Evolutionary conservation across 768 basidiomycete species (phyloP), one percentile per base, ranked within the genome.

Genomic region (Boletus reticulatus): DNA sequence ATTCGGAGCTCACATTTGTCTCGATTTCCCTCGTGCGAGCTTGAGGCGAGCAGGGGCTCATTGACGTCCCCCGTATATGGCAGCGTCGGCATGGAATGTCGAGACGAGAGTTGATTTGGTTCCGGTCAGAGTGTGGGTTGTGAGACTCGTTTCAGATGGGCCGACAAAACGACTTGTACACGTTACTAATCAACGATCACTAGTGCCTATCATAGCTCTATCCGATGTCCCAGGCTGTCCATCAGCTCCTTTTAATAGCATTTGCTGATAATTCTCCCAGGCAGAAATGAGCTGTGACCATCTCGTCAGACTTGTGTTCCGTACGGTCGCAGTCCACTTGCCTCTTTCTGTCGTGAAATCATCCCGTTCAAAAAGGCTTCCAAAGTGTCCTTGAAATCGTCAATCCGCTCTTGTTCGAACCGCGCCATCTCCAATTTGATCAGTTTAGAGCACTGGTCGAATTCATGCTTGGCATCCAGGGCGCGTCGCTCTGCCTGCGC

Each of bases 381-480:
- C 60, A 99, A 70, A 4, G 88, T 80, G 43, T 81, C 78, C 72
- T 94, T 95, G 72, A 98, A 97, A 68, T 98, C 96, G 46, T 92
- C 89, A 24, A 98, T 81, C 42, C 95, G 83, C 72, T 97, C 96
- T 67, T 85, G 83, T 73, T 99, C 96, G 66, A 98, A 98, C 42
- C 96, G 78, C 6, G 84, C 84, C 59, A 94, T 84, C 73, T 99
- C 97, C 5, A 82, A 75, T 72, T 98, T 98, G 62, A 94, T 86
- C 19, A 97, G 75, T 60, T 88, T 88, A 19, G 93, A 92, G 13
- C 88, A 87, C 20, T 89, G 83, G 43, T 98, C 95, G 67, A 89
- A 99, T 60, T 97, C 96, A 48, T 84, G 83, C 66, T 89, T 92
- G 0, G 89, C 81, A 45, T 96, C 93, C 43, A 90, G 72, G 5